These are phyloP conservation scores for Aspergillus ostianus DNA, from an alignment of 495 filamentous ascomycete genomes.

Conservation along the genomic window DNA sequence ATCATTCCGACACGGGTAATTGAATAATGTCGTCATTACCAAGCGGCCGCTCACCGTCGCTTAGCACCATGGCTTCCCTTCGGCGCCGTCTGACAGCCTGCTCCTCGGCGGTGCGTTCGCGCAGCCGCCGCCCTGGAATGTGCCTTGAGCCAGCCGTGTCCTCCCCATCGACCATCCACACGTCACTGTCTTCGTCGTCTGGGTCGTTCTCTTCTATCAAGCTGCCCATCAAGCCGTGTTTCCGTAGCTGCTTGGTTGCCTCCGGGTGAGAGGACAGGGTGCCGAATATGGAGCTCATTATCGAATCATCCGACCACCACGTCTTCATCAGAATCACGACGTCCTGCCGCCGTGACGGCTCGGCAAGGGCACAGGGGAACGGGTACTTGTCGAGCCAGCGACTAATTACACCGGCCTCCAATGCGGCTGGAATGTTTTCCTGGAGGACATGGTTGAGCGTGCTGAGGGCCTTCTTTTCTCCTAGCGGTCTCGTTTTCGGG, in stretches of 20 bases:
- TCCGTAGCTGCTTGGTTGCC: constrained; percentile 42
- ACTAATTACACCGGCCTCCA: constrained; percentile 46
- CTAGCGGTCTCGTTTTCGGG: constrained; percentile 43
- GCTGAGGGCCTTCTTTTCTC: constrained; percentile 42
- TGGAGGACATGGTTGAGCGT: constrained; percentile 39
- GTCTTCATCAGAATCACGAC: constrained; percentile 46
- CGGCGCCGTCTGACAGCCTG: constrained; percentile 48
- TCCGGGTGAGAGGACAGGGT: constrained; percentile 33
- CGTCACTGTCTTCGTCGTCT: constrained; percentile 48
- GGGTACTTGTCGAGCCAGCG: constrained; percentile 52
- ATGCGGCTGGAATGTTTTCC: constrained; percentile 36
- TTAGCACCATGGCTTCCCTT: constrained; percentile 56
- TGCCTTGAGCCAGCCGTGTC: constrained; percentile 39
- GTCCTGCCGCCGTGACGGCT: constrained; percentile 40
- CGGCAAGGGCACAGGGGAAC: constrained; percentile 41
- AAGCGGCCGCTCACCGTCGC: constrained; percentile 48
- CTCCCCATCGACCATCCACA: constrained; percentile 51
- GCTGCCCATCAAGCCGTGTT: constrained; percentile 43
- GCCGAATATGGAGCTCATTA: constrained; percentile 46
- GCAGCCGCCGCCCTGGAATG: constrained; percentile 34
- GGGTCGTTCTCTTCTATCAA: constrained; percentile 44
- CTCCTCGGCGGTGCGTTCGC: constrained; percentile 48
- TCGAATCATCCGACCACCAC: constrained; percentile 44
- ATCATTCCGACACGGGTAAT: constrained; percentile 28
- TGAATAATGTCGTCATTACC: constrained; percentile 53